These are phyloP conservation scores for Astragalus glycyphyllos DNA, from an alignment of 306 rosid genomes.

Conservation along the genomic window DNA sequence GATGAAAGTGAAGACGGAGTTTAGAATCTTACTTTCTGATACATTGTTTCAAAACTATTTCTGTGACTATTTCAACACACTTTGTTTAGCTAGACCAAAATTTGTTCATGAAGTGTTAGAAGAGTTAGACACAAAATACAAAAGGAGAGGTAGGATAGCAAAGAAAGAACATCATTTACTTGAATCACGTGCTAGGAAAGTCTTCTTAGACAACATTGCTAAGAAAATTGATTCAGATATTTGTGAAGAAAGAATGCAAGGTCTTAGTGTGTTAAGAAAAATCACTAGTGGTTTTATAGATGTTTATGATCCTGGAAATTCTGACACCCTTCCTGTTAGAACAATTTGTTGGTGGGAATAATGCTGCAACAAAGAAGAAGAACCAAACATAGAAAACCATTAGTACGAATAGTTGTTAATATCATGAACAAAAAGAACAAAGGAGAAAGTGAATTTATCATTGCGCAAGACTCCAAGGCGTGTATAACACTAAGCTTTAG, in stretches of 20 bases:
- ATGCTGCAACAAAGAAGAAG: no score
- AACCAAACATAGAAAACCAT: no score
- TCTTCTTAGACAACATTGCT: slow-evolving; percentile 77
- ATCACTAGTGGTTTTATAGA: slow-evolving; percentile 77
- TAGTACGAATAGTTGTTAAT: no score
- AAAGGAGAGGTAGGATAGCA: slow-evolving; percentile 45
- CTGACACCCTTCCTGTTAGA: slow-evolving; percentile 77
- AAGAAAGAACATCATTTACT: slow-evolving; percentile 52
- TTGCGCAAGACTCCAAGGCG: no score
- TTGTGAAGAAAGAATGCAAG: slow-evolving; percentile 66
- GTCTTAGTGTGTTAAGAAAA: slow-evolving; percentile 72
- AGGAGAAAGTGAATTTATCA: no score
- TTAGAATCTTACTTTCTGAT: slow-evolving; percentile 86
- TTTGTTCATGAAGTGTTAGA: slow-evolving; percentile 73
- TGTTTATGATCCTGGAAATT: slow-evolving; percentile 73
- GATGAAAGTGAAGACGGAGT: slow-evolving; percentile 84
- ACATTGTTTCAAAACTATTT: slow-evolving; percentile 94
- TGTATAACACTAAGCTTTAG: no score
- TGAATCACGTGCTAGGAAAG: slow-evolving; percentile 81
- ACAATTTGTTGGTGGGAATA: no score
- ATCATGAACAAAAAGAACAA: no score
- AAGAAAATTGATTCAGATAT: slow-evolving; percentile 71
- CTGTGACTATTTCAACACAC: slow-evolving; percentile 88
- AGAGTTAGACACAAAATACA: slow-evolving; percentile 71
- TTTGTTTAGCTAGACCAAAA: slow-evolving; percentile 86